A percentile compares a stretch with the other conserved stretches of the same genome.
These are phyloP conservation scores for Kalmusia sp. DNA, from an alignment of 2,329 filamentous ascomycete species.

Conservation along the genomic window DNA sequence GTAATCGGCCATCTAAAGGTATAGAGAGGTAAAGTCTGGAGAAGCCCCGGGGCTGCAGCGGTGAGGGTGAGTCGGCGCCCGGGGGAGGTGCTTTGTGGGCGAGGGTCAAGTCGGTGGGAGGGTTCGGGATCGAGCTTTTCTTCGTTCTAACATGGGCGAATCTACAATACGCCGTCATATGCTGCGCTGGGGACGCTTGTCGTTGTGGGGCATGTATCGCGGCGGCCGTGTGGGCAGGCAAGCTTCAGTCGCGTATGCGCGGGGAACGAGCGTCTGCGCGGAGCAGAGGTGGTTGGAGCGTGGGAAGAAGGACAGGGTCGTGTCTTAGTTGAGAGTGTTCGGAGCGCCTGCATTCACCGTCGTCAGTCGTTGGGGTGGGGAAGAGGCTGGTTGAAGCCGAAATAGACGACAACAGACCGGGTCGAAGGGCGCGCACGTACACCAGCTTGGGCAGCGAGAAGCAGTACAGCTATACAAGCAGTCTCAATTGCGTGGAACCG, in stretches of 20 bases:
- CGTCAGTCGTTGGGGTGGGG: constrained; percentile 31
- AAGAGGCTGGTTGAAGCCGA: constrained; percentile 24
- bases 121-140: constrained; percentile 54
- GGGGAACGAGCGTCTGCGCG: constrained; percentile 19
- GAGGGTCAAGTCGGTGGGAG: constrained; percentile 50
- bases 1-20: constrained; percentile 71
- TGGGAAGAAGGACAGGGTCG: neutral
- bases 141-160: constrained; percentile 58
- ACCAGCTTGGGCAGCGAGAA: constrained; percentile 22
- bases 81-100: constrained; percentile 27
- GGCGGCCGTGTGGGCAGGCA: constrained; percentile 18
- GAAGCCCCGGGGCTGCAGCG: constrained; percentile 39
- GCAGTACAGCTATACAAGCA: constrained; percentile 33
- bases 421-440: constrained; percentile 39
- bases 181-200: constrained; percentile 36
- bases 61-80: constrained; percentile 28
- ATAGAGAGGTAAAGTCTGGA: constrained; percentile 28
- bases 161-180: constrained; percentile 41
- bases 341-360: constrained; percentile 18
- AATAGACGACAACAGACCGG: constrained; percentile 29
- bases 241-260: neutral
- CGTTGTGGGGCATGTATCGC: constrained; percentile 36
- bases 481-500: constrained; percentile 41
- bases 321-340: constrained; percentile 6
- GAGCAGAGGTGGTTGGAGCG: constrained; percentile 8